Evolutionary conservation across 345 rosid genomes (phyloP).

Genomic region (Eucalyptus cladocalyx): DNA sequence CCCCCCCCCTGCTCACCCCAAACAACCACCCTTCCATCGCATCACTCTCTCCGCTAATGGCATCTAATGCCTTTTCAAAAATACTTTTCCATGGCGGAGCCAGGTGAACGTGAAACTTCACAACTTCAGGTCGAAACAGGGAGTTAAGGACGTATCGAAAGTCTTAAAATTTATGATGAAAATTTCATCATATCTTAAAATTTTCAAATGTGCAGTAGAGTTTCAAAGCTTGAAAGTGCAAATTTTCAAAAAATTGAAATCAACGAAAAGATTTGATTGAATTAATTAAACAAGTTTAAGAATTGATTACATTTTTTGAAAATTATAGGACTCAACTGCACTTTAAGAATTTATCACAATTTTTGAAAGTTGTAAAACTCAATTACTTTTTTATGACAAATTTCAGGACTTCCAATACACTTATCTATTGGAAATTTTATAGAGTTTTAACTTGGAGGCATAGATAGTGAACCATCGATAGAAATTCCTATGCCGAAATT

Average conservation of each 20-base stretch:
- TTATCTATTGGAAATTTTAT: neutral
- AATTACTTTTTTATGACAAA: rapidly evolving
- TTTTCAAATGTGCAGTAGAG: neutral
- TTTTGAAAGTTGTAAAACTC: neutral
- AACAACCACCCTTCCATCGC: too few relatives aligned
- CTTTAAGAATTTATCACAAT: rapidly evolving
- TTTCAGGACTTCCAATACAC: too few relatives aligned
- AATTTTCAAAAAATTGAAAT: too few relatives aligned
- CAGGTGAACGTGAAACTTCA: neutral
- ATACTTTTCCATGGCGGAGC: neutral
- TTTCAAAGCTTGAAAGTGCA: neutral
- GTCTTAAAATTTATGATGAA: neutral
- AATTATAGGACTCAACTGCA: rapidly evolving
- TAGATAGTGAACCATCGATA: neutral
- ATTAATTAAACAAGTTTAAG: rapidly evolving
- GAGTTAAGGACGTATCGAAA: too few relatives aligned
- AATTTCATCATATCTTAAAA: too few relatives aligned
- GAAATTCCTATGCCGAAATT: neutral
- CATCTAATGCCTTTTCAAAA: neutral
- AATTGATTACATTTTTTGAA: too few relatives aligned
- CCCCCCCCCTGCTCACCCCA: neutral
- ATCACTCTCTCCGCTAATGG: neutral
- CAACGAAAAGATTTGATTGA: too few relatives aligned
- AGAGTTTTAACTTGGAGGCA: neutral
- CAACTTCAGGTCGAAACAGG: neutral